A percentile compares a stretch with the other conserved stretches of the same genome.
Evolutionary conservation across 1,139 yeast species (phyloP).

Genomic region (Saccharomyces pastorianus): DNA sequence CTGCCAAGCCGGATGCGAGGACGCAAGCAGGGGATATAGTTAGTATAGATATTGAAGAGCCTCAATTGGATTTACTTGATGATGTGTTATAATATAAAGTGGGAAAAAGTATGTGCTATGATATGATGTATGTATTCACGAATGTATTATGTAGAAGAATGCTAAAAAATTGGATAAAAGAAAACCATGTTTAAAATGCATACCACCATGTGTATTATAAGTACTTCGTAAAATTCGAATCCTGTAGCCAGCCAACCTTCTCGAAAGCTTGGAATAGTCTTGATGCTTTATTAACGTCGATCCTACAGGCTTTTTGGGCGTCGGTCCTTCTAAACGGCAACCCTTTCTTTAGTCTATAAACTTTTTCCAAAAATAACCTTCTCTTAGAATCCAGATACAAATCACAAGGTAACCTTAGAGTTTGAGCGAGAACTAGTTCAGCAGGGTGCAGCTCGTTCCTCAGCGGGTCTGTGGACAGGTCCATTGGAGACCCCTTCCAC

Average conservation of each 20-base stretch:
- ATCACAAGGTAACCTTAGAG: constrained; percentile 76
- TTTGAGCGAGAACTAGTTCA: constrained; percentile 75
- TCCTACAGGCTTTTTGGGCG: constrained; percentile 94
- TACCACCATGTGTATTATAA: constrained; percentile 23
- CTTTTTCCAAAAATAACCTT: constrained; percentile 82
- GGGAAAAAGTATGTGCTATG: not conserved
- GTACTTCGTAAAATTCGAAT: constrained; percentile 55
- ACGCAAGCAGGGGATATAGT: constrained; percentile 1
- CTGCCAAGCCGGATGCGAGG: not conserved
- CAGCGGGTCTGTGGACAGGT: constrained; percentile 69
- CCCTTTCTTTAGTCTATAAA: constrained; percentile 61
- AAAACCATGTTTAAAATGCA: not conserved
- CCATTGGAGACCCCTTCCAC: constrained; percentile 99
- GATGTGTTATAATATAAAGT: not conserved
- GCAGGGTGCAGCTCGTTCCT: constrained; percentile 75
- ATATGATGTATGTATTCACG: not conserved
- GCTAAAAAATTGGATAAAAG: not conserved
- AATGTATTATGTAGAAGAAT: not conserved
- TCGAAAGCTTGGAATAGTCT: constrained; percentile 88
- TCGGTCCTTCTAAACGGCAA: constrained; percentile 93
- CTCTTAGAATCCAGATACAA: constrained; percentile 88
- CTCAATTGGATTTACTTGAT: not conserved
- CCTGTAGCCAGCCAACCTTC: constrained; percentile 91
- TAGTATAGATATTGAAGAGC: not conserved
- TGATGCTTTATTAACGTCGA: constrained; percentile 94